Evolutionary conservation across 768 basidiomycete genomes (phyloP), one percentile per base, ranked within the genome.

Genomic region (Collybia nuda): DNA sequence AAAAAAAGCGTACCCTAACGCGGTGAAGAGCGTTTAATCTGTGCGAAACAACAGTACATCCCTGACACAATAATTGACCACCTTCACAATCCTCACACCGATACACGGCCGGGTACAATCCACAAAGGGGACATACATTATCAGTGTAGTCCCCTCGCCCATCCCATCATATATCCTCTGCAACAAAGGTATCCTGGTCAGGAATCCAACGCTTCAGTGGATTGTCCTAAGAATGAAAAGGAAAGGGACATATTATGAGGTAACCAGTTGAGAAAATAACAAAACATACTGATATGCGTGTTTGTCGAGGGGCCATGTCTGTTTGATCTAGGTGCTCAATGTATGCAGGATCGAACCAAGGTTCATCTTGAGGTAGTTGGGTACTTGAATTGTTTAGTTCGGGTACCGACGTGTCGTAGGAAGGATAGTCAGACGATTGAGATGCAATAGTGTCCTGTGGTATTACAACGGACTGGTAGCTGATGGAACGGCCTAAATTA

Each of bases 41-140:
- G 18, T 53, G 52, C 6, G 15, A 23, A 9, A 7, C 14, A n/a
- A 53, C 36, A 32, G 48, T 14, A 48, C 52, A 48, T 2, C 15
- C 6, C 23, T 29, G 17, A 23, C 52, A 53, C 21, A 17, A 15
- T 7, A 48, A 32, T 5, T 12, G 23, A 22, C 17, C 14, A 23
- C 43, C 38, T 8, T n/a, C n/a, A 40, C 48, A 53, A 22, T 49
- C 28, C 5, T 21, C 15, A 35, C 52, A 53, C 24, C 29, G 26
- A 21, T 50, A 43, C n/a, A 23, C 39, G 1, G 37, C 38, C 7
- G 15, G n/a, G 15, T 40, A 22, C 7, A 28, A 6, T 23, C 6
- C 5, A 21, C 47, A 48, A 2, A 14, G 12, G n/a, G 38, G 2
- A 28, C 48, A 50, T 9, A 19, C 12, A 19, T 1, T 12, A 7